Percentiles rank a stretch among this genome's conserved stretches.
Conservation (phyloP, 345 rosid species). For the Camelina hispida region DNA sequence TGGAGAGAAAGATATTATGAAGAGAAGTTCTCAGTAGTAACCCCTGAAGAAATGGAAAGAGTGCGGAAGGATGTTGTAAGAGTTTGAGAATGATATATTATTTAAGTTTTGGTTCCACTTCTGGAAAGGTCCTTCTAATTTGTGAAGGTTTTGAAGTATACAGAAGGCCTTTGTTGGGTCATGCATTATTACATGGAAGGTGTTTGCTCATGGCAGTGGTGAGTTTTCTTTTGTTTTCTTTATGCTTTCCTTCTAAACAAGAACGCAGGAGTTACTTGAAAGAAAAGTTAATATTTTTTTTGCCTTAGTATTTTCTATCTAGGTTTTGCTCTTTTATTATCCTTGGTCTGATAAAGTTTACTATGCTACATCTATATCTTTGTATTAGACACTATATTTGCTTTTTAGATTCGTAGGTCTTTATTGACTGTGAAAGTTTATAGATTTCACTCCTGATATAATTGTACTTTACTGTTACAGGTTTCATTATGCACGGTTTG, state of each 20-base stretch:
- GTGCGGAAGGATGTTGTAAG: constrained; percentile 90
- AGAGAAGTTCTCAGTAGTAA: constrained; percentile 74
- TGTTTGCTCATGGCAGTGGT: constrained; percentile 99
- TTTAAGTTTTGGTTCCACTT: constrained; percentile 3
- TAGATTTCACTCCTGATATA: constrained; percentile 11
- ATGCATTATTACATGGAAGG: constrained; percentile 99
- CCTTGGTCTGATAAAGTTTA: constrained; percentile 7
- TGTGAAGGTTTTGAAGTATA: constrained; percentile 69
- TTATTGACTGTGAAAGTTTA: not conserved
- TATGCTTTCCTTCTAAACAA: not conserved
- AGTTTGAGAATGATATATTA: constrained; percentile 41
- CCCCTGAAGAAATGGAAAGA: constrained; percentile 73
- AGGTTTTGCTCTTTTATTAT: too few species aligned
- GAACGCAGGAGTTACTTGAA: not conserved
- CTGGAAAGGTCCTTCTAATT: constrained; percentile 16
- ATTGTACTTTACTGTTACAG: constrained; percentile 49
- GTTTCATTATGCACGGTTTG: constrained; percentile 99
- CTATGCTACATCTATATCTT: constrained; percentile 8
- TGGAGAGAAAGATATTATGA: constrained; percentile 98
- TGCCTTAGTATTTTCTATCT: not conserved
- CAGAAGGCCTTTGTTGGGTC: constrained; percentile 98
- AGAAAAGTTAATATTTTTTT: not conserved
- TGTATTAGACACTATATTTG: not conserved
- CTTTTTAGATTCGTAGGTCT: not conserved
- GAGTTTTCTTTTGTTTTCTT: not conserved